Evolutionary conservation across 306 rosid genomes (phyloP).

Genomic region (Astragalus membranaceus): DNA sequence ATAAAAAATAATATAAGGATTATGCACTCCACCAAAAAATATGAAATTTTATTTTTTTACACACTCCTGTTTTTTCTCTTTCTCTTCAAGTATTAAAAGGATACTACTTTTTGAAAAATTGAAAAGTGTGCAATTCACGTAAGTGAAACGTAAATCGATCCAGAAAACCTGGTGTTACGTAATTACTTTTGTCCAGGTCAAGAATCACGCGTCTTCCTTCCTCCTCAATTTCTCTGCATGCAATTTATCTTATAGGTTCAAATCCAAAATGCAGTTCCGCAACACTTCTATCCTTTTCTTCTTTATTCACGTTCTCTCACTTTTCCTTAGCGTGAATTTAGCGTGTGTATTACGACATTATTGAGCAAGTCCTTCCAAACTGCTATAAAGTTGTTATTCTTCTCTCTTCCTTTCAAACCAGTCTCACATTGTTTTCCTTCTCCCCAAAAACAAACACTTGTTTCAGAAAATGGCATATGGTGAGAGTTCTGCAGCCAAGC

Average conservation of each 20-base stretch:
- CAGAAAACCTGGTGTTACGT: neutral
- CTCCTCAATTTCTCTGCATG: neutral
- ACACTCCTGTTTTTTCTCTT: too few species aligned
- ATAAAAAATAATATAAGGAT: too few species aligned
- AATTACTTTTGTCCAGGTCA: neutral
- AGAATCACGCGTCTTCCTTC: neutral
- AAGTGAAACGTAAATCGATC: neutral
- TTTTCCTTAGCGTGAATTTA: neutral
- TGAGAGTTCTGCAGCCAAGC: too few species aligned
- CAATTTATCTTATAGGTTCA: neutral
- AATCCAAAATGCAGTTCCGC: neutral
- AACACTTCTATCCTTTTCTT: neutral
- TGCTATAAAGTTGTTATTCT: too few species aligned
- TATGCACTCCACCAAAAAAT: too few species aligned
- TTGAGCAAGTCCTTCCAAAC: neutral
- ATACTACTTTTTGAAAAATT: too few species aligned
- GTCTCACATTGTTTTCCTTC: neutral
- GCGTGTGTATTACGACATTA: neutral
- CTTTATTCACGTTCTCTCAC: neutral
- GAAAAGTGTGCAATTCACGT: too few species aligned
- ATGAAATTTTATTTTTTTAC: too few species aligned
- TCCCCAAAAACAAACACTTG: too few species aligned
- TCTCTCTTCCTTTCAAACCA: neutral
- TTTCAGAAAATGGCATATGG: too few species aligned
- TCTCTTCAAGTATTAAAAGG: too few species aligned